Conservation (phyloP, 2,329 filamentous ascomycete genomes). For the Fusarium lyarnte region DNA sequence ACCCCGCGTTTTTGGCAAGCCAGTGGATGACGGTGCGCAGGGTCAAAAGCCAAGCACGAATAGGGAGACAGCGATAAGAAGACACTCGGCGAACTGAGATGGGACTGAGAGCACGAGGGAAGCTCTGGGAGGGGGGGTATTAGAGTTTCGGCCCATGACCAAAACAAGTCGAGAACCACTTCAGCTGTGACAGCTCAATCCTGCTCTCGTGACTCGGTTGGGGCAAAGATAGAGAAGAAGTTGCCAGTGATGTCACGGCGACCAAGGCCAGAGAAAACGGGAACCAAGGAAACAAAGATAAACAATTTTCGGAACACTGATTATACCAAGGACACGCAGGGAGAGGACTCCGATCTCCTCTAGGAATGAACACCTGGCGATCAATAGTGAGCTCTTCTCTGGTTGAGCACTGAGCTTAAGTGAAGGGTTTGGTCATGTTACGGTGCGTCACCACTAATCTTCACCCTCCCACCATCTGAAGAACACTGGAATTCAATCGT, state of each 20-base stretch:
- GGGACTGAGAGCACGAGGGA: constrained; percentile 34
- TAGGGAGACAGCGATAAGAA: constrained; percentile 39
- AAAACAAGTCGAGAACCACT: constrained; percentile 33
- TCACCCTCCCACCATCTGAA: constrained; percentile 32
- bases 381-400: constrained; percentile 10
- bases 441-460: constrained; percentile 28
- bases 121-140: constrained; percentile 22
- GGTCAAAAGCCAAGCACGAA: constrained; percentile 32
- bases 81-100: constrained; percentile 15
- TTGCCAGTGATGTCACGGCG: constrained; percentile 52
- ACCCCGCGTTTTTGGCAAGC: constrained; percentile 42
- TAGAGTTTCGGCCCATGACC: constrained; percentile 32
- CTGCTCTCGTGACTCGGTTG: constrained; percentile 26
- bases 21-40: constrained; percentile 38
- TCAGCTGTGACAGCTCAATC: constrained; percentile 27
- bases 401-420: background rate
- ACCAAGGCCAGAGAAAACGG: constrained; percentile 47
- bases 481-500: constrained; percentile 26
- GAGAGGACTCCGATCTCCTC: background rate
- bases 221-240: constrained; percentile 7
- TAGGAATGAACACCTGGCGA: constrained; percentile 23
- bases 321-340: background rate
- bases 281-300: constrained; percentile 14
- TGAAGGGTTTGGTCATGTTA: constrained; percentile 13
- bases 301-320: background rate